These are phyloP conservation scores for Schizochytrium sp. DNA, from an alignment of 108 stramenopile genomes.

Conservation along the genomic window DNA sequence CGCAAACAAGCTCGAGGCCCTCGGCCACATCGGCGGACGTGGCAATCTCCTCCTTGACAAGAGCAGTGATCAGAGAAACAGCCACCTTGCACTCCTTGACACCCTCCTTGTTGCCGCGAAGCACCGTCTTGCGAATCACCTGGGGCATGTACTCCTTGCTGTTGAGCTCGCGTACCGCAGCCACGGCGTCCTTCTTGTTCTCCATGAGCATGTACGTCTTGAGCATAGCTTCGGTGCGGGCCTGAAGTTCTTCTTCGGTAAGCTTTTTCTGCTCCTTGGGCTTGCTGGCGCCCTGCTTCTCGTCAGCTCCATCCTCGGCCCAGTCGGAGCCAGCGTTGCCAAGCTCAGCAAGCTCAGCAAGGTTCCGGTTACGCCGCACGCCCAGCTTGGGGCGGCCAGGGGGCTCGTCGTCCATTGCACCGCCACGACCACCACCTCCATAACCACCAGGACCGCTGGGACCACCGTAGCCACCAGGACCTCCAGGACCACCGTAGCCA, in stretches of 20 bases:
- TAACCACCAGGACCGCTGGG: not conserved
- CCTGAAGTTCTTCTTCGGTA: constrained; percentile 2
- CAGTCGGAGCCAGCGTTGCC: not conserved
- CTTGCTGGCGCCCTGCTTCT: too few species aligned
- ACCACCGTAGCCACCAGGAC: not conserved
- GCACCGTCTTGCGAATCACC: not conserved
- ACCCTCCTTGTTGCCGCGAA: not conserved
- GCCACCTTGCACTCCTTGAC: constrained; percentile 11
- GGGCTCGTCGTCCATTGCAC: not conserved
- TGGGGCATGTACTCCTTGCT: not conserved
- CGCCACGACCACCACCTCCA: not conserved
- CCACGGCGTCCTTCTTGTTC: constrained; percentile 12
- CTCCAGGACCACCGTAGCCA: not conserved
- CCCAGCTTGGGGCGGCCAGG: not conserved
- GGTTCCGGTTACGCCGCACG: not conserved
- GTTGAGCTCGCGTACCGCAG: not conserved
- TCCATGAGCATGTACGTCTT: constrained; percentile 8
- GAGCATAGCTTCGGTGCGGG: not conserved
- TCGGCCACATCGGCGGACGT: not conserved
- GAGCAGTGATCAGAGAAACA: not conserved
- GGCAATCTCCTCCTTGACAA: not conserved
- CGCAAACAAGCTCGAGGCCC: not conserved
- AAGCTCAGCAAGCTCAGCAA: not conserved
- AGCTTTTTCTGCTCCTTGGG: not conserved
- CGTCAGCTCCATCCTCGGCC: not conserved